phyloP scores from a whole-genome alignment of 2,329 filamentous ascomycete genomes.

The Neonectria coccinea region DNA sequence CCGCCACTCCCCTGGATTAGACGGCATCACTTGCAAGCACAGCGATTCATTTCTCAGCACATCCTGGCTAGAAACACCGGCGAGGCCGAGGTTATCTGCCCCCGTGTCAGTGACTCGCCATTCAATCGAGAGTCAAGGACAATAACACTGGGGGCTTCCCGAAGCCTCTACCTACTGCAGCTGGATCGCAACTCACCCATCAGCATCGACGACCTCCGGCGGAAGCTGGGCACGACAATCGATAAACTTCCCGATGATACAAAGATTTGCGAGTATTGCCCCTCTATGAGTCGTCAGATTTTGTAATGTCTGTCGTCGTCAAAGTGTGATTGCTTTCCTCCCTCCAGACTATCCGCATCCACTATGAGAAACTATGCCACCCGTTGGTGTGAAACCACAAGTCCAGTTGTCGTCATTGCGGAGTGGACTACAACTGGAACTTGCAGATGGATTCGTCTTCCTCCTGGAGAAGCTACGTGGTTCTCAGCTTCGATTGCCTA shows the following conservation, averaged over 20 bases:
- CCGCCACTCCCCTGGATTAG: not conserved
- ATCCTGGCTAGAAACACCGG: not conserved
- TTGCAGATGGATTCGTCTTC: not conserved
- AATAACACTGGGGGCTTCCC: not conserved
- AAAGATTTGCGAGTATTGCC: not conserved
- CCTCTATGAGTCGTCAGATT: not conserved
- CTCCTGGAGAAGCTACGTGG: not conserved
- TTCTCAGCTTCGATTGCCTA: not conserved
- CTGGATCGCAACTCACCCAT: not conserved
- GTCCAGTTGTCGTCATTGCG: not conserved
- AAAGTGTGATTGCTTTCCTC: conserved; percentile 16
- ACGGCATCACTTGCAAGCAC: not conserved
- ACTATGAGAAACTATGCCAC: accelerated
- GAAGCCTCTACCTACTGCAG: not conserved
- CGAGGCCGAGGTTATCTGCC: not conserved
- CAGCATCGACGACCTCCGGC: not conserved
- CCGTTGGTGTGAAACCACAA: not conserved
- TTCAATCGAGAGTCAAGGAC: not conserved
- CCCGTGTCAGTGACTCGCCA: not conserved
- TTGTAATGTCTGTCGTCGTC: conserved; percentile 6
- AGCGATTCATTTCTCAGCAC: not conserved
- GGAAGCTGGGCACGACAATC: not conserved
- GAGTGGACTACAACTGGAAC: conserved; percentile 4
- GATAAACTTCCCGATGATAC: not conserved
- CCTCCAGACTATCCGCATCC: not conserved